Base-by-base conservation (phyloP, 2,329 filamentous ascomycete species). In the Penicillium hesseltinei region DNA sequence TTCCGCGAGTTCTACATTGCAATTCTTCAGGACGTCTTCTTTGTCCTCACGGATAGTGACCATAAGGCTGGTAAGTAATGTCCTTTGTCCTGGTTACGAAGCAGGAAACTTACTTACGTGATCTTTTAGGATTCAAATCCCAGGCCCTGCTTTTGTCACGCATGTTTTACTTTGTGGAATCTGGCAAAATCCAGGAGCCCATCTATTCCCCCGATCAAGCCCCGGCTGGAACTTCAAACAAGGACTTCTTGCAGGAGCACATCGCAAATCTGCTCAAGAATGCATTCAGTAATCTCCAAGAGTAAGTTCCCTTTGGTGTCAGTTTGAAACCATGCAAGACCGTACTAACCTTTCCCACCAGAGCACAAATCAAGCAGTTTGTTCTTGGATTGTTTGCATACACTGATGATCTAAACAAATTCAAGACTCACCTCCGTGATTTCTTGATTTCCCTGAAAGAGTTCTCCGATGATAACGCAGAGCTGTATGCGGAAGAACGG, bases 401-500 rank as follows among this genome's bases (percentile, higher is more conserved):
- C 65, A 97, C 96, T 74, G 90, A 89, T 56, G 90, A 96, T 70
- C 87, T 95, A 64, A 90, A 91, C 72, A 92, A 92, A 74, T 99
- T 99, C 87, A 96, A 96, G 74, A 86, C 96, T 54, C 92, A 95
- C 69, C 81, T 99, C 51, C 91, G 94, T 64, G 94, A 99, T 77
- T 99, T 99, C 84, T 80, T 99, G 66, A 96, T 99, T 69, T 95
- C 92, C 23, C 82, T 99, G 66, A 96, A 97, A 78, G 95, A 99
- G 77, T 99, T 97, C 69, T 88, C 91, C 0, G 94, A 91, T 51
- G 94, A 99, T 77, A 97, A 97, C 68, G 86, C 93, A 1, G 94
- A 99, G 71, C 83, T 99, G 10, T 99, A 89, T 76, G 87, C 90
- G 4, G 92, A 96, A 57, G 94, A 99, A 75, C 92, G 96, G 75